Base-by-base conservation (phyloP, 139 green algal species). In the Micromonas pusilla region DNA sequence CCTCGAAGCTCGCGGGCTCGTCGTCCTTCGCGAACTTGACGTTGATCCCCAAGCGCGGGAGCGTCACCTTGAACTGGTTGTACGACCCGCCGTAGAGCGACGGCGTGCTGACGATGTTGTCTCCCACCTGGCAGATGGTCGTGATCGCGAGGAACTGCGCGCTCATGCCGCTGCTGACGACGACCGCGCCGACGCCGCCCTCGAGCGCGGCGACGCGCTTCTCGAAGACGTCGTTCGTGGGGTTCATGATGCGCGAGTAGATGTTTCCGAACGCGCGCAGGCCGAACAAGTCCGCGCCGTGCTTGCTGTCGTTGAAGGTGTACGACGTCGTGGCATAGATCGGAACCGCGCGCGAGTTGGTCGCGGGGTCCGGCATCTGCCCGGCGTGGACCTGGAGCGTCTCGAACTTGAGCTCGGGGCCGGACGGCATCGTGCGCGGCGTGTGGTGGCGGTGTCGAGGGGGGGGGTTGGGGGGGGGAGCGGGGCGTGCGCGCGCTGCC, bases 61-160 rank as follows among this genome's bases (percentile, higher is more conserved):
- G 32, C 33, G 36, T 66, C 74, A 73, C 63, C 62, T 80, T 80
- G 62, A 80, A 80, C 53, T 80, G 74, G 30, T 80, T 80, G 74
- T 80, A 80, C 28, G 74, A 73, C 19, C 74, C 74, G 53, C 74
- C 74, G 34, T 80, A 80, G 5, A 80, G 64, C 21, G 28, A 73
- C 52, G 63, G 26, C 21, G 60, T 80, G 25, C 60, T 36, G 30
- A 80, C 74, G 37, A 80, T 73, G 37, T 80, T 80, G 28, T 80
- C 74, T 13, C 74, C 74, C 57, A 6, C 28, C 31, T 72, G 26
- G 26, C 63, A 72, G 37, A 80, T 80, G 32, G 74, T 80, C 33
- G 60, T 66, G 36, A 80, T 73, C 33, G 60, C 33, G 33, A 80
- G 66, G 38, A 80, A 80, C 53, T 80, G 74, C 39, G 74, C 74